A percentile compares a stretch with the other conserved stretches of the same genome.
Evolutionary conservation across 495 filamentous ascomycete genomes (phyloP).

Genomic region (Rostrohypoxylon terebratum): DNA sequence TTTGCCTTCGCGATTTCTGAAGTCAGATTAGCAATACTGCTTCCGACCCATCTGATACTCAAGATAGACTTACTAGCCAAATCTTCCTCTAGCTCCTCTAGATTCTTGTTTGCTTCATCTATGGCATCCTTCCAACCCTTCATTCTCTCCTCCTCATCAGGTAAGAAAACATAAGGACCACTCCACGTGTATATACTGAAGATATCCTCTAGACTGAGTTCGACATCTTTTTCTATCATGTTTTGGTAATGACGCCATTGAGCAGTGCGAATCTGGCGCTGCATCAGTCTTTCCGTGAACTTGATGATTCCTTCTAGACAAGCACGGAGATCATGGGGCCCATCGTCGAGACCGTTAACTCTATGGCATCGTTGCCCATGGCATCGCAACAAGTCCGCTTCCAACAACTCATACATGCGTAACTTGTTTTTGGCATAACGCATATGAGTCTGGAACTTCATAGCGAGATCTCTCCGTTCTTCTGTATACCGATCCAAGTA

Average conservation of each 20-base stretch:
- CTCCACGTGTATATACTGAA: conserved; percentile 44
- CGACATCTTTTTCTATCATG: conserved; percentile 23
- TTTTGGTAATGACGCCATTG: conserved; percentile 45
- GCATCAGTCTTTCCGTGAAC: conserved; percentile 35
- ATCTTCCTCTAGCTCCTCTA: conserved; percentile 26
- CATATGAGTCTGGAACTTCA: conserved; percentile 56
- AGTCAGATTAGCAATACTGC: conserved; percentile 30
- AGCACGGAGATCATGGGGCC: conserved; percentile 33
- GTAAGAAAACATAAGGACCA: conserved; percentile 36
- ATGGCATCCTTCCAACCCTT: conserved; percentile 38
- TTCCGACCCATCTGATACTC: not conserved
- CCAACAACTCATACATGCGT: conserved; percentile 23
- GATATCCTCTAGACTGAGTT: conserved; percentile 44
- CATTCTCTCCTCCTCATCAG: conserved; percentile 40
- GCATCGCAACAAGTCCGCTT: conserved; percentile 21
- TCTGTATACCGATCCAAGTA: conserved; percentile 85
- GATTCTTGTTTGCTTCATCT: conserved; percentile 26
- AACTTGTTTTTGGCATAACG: conserved; percentile 43
- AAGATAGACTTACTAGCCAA: conserved; percentile 32
- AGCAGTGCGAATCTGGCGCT: conserved; percentile 37
- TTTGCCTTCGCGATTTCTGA: conserved; percentile 43
- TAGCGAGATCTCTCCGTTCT: conserved; percentile 63
- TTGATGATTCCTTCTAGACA: conserved; percentile 44
- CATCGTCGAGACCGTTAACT: conserved; percentile 35
- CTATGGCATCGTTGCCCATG: conserved; percentile 38